Evolutionary conservation across 2,329 filamentous ascomycete genomes (phyloP).

Genomic region (Aspergillus uvarum): DNA sequence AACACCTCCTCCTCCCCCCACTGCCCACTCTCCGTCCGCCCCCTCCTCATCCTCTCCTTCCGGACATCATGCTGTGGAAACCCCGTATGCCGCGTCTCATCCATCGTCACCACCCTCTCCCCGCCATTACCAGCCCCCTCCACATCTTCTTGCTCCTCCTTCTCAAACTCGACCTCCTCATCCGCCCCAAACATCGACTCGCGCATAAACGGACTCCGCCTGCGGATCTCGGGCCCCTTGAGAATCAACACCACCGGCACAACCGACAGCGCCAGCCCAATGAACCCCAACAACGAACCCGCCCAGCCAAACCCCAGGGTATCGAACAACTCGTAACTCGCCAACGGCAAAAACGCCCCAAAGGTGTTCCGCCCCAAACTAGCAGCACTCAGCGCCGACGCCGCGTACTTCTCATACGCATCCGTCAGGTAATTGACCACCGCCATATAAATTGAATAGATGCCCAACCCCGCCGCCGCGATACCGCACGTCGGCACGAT

Average conservation of each 20-base stretch:
- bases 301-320: conserved; percentile 47
- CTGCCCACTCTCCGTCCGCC: background rate
- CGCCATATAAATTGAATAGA: conserved; percentile 48
- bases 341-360: conserved; percentile 49
- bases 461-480: conserved; percentile 41
- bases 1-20: background rate
- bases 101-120: background rate
- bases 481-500: conserved; percentile 35
- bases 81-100: background rate
- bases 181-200: conserved; percentile 25
- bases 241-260: conserved; percentile 44
- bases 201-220: conserved; percentile 32
- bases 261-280: conserved; percentile 39
- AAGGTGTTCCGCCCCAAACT: conserved; percentile 47
- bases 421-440: conserved; percentile 52
- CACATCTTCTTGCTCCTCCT: background rate
- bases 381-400: conserved; percentile 48
- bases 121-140: background rate
- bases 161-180: conserved; percentile 8
- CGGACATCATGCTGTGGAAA: background rate
- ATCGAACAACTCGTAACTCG: conserved; percentile 41
- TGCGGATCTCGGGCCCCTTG: conserved; percentile 42
- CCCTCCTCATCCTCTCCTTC: background rate
- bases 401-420: conserved; percentile 51
- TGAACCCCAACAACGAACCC: conserved; percentile 44